Base-by-base conservation (phyloP, 1,139 yeast genomes). In the Debaryomyces udenii region DNA sequence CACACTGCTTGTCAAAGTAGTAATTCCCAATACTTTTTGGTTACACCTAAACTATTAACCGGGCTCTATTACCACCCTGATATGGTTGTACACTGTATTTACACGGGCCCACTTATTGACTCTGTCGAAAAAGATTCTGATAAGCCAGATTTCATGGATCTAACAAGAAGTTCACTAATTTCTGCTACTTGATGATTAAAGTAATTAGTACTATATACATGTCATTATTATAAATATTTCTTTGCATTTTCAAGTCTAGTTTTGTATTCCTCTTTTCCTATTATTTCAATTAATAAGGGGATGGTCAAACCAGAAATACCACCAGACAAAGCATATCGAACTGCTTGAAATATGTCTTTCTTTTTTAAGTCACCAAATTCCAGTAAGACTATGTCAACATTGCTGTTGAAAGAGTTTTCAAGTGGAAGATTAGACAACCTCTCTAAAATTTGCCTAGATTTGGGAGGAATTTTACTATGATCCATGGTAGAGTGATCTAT, bases 21-120 rank as follows among this genome's bases (percentile, higher is more conserved):
- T 33, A 75, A 81, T 9, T 76, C 83, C 3, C 97, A 91, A 57
- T 93, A 91, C 61, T 90, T 93, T 56, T 72, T 93, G 58, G 89
- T 93, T 31, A 93, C 99, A 0, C 99, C 99, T 1, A 93, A 93
- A 59, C 69, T 93, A 44, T 70, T 94, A 46, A 83, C 95, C 0
- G 85, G 86, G 30, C 68, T 93, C 41, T 79, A 81, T 50, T 91
- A 90, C 59, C 89, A 88, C 51, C 81, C 80, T 13, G 81, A 80
- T 45, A 89, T 93, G 96, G 80, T 83, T 49, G 80, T 93, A 6
- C 95, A 88, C 61, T 87, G 96, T 66, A 90, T 93, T 40, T 84
- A 83, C 68, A 90, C 96, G 1, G 83, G 84, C 2, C 72, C 74
- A 4, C 56, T 62, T 20, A 59, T 70, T 33, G 64, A 62, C 31